Conservation (phyloP, 345 rosid genomes). For the Abelmoschus esculentus region DNA sequence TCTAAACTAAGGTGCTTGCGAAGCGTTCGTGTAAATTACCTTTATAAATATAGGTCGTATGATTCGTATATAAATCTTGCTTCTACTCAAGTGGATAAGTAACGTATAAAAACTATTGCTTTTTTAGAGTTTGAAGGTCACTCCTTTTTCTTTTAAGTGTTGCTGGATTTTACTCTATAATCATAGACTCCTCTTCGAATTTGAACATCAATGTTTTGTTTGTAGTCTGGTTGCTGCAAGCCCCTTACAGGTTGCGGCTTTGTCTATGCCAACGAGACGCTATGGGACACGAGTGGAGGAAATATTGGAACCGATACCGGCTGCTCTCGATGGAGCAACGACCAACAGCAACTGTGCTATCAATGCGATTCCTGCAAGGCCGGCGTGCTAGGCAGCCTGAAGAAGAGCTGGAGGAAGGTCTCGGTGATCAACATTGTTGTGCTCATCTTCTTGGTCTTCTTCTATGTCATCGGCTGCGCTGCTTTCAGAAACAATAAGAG, state of each 20-base stretch:
- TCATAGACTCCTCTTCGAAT: too few relatives aligned
- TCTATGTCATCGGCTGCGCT: constrained; percentile 63
- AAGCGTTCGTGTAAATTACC: too few relatives aligned
- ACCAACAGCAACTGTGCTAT: constrained; percentile 66
- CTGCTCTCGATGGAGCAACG: constrained; percentile 68
- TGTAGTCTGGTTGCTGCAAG: constrained; percentile 95
- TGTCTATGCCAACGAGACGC: constrained; percentile 62
- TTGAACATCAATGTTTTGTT: background rate
- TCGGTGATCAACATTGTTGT: constrained; percentile 77
- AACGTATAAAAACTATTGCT: too few relatives aligned
- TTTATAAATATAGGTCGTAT: too few relatives aligned
- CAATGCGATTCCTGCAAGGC: constrained; percentile 83
- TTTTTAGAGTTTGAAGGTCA: too few relatives aligned
- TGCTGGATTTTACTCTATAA: too few relatives aligned
- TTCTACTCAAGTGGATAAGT: too few relatives aligned
- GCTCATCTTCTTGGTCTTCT: constrained; percentile 60
- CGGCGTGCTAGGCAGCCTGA: constrained; percentile 77
- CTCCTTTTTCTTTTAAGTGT: too few relatives aligned
- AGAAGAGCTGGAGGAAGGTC: constrained; percentile 92
- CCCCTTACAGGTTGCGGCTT: constrained; percentile 79
- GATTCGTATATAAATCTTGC: too few relatives aligned
- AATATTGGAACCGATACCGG: constrained; percentile 28
- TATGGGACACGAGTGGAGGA: constrained; percentile 36
- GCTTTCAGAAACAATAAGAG: constrained; percentile 79
- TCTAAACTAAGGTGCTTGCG: too few relatives aligned